A percentile compares a stretch with the other conserved stretches of the same genome.
These are phyloP conservation scores for Debaryomyces tyrocola DNA, from an alignment of 805 yeast species.

Conservation along the genomic window DNA sequence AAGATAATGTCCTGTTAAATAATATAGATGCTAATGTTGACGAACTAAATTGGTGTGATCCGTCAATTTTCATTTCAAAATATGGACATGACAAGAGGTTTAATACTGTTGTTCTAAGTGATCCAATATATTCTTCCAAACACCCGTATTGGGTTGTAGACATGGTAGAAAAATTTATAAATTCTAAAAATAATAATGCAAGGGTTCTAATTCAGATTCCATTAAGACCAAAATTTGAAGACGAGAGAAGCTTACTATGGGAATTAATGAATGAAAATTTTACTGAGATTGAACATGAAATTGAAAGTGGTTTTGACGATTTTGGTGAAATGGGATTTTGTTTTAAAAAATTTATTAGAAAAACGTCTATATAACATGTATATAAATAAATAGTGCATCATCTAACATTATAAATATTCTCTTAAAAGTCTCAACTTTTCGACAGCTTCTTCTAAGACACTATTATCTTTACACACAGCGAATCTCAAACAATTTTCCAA, in stretches of 20 bases:
- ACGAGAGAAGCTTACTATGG: conserved; percentile 66
- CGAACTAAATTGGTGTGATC: conserved; percentile 79
- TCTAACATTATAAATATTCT: conserved; percentile 45
- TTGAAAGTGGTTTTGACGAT: conserved; percentile 77
- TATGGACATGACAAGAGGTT: conserved; percentile 34
- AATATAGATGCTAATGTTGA: conserved; percentile 32
- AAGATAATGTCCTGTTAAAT: conserved; percentile 59
- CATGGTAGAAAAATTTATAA: conserved; percentile 53
- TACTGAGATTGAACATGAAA: conserved; percentile 32
- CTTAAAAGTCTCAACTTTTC: conserved; percentile 68
- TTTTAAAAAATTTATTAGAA: conserved; percentile 36
- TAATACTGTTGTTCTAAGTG: conserved; percentile 71
- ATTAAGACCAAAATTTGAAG: conserved; percentile 61
- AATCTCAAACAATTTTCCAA: conserved; percentile 87
- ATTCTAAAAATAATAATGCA: conserved; percentile 21
- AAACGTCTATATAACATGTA: background rate
- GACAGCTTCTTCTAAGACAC: conserved; percentile 77
- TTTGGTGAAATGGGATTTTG: conserved; percentile 72
- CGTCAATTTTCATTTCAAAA: conserved; percentile 35
- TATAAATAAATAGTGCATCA: background rate
- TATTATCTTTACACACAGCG: conserved; percentile 95
- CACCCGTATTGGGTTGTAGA: conserved; percentile 76
- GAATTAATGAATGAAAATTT: conserved; percentile 42
- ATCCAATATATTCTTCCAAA: conserved; percentile 80
- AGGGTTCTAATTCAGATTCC: conserved; percentile 75